Conservation (phyloP, 805 yeast species). For the Cyberlindnera saturnus region DNA sequence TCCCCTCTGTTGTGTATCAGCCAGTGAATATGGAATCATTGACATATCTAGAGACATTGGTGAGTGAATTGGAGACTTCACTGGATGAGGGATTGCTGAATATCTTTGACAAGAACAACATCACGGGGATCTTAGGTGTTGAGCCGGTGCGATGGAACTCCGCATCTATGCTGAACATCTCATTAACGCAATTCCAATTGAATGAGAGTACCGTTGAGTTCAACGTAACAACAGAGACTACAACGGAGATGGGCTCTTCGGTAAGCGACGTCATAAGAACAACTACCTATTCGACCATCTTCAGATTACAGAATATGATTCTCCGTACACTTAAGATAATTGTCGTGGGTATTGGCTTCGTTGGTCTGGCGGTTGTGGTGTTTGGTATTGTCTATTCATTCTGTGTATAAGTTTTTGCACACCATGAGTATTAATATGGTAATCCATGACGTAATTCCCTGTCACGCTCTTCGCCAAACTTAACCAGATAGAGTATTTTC, state of each 20-base stretch:
- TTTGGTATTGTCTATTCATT: constrained; percentile 11
- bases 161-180: neutral
- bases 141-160: neutral
- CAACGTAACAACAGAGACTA: neutral
- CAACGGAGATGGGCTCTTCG: neutral
- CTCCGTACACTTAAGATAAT: neutral
- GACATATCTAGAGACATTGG: neutral
- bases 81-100: neutral
- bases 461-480: too few relatives aligned
- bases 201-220: neutral
- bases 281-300: neutral
- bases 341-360: constrained; percentile 1
- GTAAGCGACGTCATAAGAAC: neutral
- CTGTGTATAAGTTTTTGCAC: constrained; percentile 1
- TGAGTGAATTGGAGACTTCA: neutral
- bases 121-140: constrained; percentile 1
- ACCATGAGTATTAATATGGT: neutral
- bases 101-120: constrained; percentile 2
- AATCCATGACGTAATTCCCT: neutral
- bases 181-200: neutral
- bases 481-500: too few relatives aligned
- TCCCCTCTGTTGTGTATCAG: neutral
- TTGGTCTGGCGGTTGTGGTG: neutral
- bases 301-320: neutral
- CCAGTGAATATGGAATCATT: neutral